Evolutionary conservation across 495 filamentous ascomycete genomes (phyloP).

Genomic region (Neurospora sp.): DNA sequence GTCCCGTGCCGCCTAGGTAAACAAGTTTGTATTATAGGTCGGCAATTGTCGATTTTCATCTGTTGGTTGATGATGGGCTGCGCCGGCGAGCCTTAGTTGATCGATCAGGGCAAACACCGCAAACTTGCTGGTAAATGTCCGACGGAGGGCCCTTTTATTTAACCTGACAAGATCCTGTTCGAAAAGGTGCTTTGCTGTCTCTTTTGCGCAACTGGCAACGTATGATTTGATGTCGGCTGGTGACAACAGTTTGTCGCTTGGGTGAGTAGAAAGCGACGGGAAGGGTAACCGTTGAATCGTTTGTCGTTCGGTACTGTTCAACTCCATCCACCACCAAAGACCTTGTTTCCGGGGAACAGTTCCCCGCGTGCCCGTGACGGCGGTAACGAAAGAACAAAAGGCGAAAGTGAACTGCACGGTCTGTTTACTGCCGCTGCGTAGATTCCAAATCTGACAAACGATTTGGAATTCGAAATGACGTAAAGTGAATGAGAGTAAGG

Average conservation of each 20-base stretch:
- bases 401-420: not conserved
- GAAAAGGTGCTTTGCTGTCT: not conserved
- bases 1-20: constrained; percentile 1
- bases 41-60: not conserved
- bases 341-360: not conserved
- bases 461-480: not conserved
- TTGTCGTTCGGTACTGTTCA: not conserved
- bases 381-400: not conserved
- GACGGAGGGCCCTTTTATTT: not conserved
- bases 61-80: not conserved
- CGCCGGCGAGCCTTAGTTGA: not conserved
- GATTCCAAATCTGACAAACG: not conserved
- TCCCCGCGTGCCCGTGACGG: not conserved
- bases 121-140: not conserved
- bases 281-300: not conserved
- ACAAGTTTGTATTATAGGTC: constrained; percentile 1
- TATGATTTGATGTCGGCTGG: not conserved
- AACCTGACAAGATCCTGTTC: not conserved
- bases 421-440: not conserved
- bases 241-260: not conserved
- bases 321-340: not conserved
- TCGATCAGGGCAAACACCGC: not conserved
- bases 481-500: not conserved
- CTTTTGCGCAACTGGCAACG: not conserved
- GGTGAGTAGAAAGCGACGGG: not conserved